Evolutionary conservation across 1,284 basidiomycete genomes (phyloP).

Genomic region (Pseudozyma pruni): DNA sequence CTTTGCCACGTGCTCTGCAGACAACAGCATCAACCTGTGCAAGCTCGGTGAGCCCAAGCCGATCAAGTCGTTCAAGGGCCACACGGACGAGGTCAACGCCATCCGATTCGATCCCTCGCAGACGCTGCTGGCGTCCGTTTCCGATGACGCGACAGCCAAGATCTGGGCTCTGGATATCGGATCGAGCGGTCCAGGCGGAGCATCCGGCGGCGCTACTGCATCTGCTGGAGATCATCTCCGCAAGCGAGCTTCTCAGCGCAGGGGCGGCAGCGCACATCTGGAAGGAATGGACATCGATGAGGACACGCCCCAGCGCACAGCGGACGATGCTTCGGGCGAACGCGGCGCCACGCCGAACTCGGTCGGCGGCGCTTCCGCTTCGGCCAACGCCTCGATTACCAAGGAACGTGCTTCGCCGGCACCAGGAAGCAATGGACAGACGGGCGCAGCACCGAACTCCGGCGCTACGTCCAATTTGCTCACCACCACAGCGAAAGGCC

Average conservation of each 20-base stretch:
- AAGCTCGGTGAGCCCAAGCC: constrained; percentile 64
- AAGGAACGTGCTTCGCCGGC: constrained; percentile 39
- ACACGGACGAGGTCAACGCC: constrained; percentile 67
- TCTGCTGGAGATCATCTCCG: constrained; percentile 28
- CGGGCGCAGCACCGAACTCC: constrained; percentile 6
- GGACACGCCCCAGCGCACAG: constrained; percentile 19
- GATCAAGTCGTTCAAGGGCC: constrained; percentile 60
- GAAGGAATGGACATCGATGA: constrained; percentile 56
- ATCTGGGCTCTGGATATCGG: constrained; percentile 61
- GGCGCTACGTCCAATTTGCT: constrained; percentile 17
- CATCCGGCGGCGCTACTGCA: constrained; percentile 11
- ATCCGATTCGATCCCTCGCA: constrained; percentile 66
- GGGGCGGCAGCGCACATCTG: constrained; percentile 50
- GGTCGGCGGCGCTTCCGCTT: constrained; percentile 12
- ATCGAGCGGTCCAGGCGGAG: constrained; percentile 11
- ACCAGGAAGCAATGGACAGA: constrained; percentile 33
- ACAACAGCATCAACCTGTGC: constrained; percentile 64
- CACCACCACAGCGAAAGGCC: constrained; percentile 37
- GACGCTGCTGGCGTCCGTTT: constrained; percentile 63
- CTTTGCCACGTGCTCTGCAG: constrained; percentile 66
- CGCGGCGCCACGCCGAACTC: constrained; percentile 38
- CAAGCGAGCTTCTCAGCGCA: constrained; percentile 44
- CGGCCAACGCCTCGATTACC: not conserved
- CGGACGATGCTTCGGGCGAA: constrained; percentile 30
- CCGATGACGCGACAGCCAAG: constrained; percentile 62